Evolutionary conservation across 73 alveolate species (phyloP).

Genomic region (Paramecium tetraurelia): DNA sequence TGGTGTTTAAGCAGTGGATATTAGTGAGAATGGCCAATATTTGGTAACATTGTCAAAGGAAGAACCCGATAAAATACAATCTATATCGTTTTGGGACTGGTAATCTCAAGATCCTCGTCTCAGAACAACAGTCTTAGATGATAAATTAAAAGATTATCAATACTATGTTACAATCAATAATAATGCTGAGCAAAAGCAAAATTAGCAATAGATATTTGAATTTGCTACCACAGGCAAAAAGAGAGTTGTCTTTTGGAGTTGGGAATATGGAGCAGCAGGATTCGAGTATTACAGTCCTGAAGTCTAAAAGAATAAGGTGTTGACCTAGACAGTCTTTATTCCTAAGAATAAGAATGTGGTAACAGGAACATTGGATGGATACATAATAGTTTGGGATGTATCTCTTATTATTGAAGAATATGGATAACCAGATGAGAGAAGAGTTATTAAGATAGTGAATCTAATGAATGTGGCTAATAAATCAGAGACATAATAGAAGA

Average conservation of each 20-base stretch:
- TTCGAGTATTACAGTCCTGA: constrained; percentile 79
- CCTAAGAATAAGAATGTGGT: constrained; percentile 90
- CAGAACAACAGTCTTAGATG: constrained; percentile 1
- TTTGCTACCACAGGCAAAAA: constrained; percentile 80
- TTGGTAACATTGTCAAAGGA: constrained; percentile 61
- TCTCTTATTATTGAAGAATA: constrained; percentile 94
- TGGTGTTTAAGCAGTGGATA: constrained; percentile 92
- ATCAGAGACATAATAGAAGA: constrained; percentile 77
- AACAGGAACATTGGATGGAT: constrained; percentile 95
- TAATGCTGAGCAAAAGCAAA: background rate
- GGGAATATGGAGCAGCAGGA: constrained; percentile 74
- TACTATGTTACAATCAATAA: constrained; percentile 15
- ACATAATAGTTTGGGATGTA: constrained; percentile 96
- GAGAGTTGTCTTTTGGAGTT: constrained; percentile 77
- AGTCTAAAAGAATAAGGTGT: constrained; percentile 66
- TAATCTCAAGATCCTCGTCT: background rate
- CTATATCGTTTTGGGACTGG: constrained; percentile 70
- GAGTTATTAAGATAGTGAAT: constrained; percentile 92
- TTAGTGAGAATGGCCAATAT: constrained; percentile 52
- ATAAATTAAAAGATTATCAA: constrained; percentile 21
- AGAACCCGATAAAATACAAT: background rate
- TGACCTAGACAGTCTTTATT: constrained; percentile 93
- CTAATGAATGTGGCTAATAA: constrained; percentile 78
- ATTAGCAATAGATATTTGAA: constrained; percentile 44
- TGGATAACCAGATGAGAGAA: constrained; percentile 92